Evolutionary conservation across 805 yeast genomes (phyloP).

Genomic region (Candida pseudofarinosa): DNA sequence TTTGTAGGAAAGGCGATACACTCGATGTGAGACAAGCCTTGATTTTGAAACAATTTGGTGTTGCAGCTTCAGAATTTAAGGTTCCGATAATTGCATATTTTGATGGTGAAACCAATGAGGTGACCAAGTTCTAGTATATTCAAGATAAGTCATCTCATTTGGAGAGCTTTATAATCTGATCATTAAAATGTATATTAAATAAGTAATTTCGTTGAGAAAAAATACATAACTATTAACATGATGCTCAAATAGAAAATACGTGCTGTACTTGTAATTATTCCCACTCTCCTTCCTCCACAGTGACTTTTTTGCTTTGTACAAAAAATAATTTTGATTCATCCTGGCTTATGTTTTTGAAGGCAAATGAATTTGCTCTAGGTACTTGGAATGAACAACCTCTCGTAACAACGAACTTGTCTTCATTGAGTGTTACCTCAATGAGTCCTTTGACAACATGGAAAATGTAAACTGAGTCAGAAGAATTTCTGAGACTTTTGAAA

Average conservation of each 20-base stretch:
- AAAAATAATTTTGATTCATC: conserved; percentile 64
- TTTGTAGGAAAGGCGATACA: conserved; percentile 73
- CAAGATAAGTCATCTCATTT: conserved; percentile 1
- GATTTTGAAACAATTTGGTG: conserved; percentile 89
- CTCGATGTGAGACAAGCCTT: conserved; percentile 90
- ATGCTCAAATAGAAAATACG: not conserved
- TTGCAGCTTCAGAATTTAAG: conserved; percentile 88
- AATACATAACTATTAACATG: not conserved
- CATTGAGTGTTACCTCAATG: conserved; percentile 62
- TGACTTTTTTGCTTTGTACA: conserved; percentile 45
- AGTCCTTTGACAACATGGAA: conserved; percentile 73
- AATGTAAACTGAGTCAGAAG: conserved; percentile 65
- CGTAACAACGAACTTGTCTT: conserved; percentile 54
- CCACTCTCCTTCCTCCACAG: conserved; percentile 7
- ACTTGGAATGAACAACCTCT: conserved; percentile 78
- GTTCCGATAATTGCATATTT: conserved; percentile 77
- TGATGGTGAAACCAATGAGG: conserved; percentile 50
- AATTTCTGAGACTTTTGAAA: conserved; percentile 53
- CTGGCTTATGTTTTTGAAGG: conserved; percentile 59
- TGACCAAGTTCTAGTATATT: conserved; percentile 17
- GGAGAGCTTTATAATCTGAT: not conserved
- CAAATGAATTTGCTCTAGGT: conserved; percentile 73
- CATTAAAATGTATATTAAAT: not conserved
- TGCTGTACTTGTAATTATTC: conserved; percentile 4
- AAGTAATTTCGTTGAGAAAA: not conserved